phyloP scores from a whole-genome alignment of 2,329 filamentous ascomycete species.

The Xylaria sp. region DNA sequence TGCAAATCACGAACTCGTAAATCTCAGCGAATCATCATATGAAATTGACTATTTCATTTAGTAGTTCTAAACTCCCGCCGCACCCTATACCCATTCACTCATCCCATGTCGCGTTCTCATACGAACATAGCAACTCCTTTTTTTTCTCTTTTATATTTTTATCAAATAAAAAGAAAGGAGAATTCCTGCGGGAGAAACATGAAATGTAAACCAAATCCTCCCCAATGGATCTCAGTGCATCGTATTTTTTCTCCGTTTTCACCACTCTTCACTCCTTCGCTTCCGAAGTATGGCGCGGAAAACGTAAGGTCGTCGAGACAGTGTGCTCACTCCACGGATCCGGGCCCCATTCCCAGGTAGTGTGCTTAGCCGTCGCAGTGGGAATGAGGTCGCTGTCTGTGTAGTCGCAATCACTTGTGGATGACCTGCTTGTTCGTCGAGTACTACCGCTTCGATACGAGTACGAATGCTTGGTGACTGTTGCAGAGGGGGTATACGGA shows the following conservation, averaged over 20 bases:
- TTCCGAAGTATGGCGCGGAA: neutral
- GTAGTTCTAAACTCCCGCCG: too few relatives aligned
- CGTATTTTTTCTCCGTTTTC: neutral
- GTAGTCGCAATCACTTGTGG: slow-evolving; percentile 11
- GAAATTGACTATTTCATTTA: too few relatives aligned
- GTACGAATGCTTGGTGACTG: slow-evolving; percentile 12
- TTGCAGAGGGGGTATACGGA: neutral
- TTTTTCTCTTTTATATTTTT: too few relatives aligned
- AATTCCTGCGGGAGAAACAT: too few relatives aligned
- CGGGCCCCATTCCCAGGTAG: neutral
- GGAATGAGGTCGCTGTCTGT: slow-evolving; percentile 10
- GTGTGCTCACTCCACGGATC: slow-evolving; percentile 14
- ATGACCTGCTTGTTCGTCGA: slow-evolving; percentile 5
- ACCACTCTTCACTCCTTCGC: neutral
- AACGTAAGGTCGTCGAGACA: neutral
- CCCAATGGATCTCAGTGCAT: too few relatives aligned
- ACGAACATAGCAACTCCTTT: too few relatives aligned
- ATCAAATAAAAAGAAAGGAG: too few relatives aligned
- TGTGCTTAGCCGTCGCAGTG: neutral
- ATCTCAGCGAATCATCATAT: too few relatives aligned
- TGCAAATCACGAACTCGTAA: too few relatives aligned
- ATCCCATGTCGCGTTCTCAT: too few relatives aligned
- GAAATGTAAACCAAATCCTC: too few relatives aligned
- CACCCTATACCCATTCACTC: too few relatives aligned
- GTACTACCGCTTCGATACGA: slow-evolving; percentile 15